A percentile compares a stretch with the other conserved stretches of the same genome.
These are phyloP conservation scores for Miscanthus lutarioriparius DNA, from an alignment of 176 grass and related monocot genomes.

Conservation along the genomic window DNA sequence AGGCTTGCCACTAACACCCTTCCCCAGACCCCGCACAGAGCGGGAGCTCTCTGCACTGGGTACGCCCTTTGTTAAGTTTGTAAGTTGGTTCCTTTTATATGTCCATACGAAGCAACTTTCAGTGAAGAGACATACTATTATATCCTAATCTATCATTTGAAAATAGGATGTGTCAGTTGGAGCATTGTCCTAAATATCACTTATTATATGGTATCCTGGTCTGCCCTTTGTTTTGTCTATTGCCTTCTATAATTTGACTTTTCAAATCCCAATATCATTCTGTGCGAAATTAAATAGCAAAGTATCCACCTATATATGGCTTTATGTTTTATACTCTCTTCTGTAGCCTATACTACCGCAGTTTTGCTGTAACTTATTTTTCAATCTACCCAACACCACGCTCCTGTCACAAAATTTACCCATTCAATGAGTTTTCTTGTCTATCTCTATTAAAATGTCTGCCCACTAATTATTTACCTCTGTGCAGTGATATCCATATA, in stretches of 20 bases:
- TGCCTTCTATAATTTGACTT: not conserved
- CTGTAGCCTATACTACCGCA: conserved; percentile 17
- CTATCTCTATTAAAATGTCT: conserved; percentile 8
- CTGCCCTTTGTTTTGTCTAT: conserved; percentile 7
- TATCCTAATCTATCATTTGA: conserved; percentile 14
- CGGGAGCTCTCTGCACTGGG: too few relatives aligned
- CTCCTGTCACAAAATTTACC: conserved; percentile 1
- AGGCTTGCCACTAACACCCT: too few relatives aligned
- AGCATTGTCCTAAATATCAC: not conserved
- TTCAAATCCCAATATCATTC: not conserved
- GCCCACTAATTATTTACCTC: conserved; percentile 19
- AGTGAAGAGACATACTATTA: not conserved
- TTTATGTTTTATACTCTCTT: conserved; percentile 5
- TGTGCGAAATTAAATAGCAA: conserved; percentile 18
- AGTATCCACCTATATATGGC: not conserved
- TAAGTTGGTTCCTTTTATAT: not conserved
- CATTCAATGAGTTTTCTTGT: conserved; percentile 17
- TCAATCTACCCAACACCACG: not conserved
- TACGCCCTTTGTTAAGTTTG: too few relatives aligned
- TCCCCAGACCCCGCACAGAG: too few relatives aligned
- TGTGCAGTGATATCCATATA: conserved; percentile 73
- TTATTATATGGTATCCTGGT: conserved; percentile 15
- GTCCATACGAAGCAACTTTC: not conserved
- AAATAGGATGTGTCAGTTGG: conserved; percentile 7
- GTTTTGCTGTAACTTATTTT: conserved; percentile 25